Conservation (phyloP, 2,329 filamentous ascomycete species). For the Xylariaceae sp. region DNA sequence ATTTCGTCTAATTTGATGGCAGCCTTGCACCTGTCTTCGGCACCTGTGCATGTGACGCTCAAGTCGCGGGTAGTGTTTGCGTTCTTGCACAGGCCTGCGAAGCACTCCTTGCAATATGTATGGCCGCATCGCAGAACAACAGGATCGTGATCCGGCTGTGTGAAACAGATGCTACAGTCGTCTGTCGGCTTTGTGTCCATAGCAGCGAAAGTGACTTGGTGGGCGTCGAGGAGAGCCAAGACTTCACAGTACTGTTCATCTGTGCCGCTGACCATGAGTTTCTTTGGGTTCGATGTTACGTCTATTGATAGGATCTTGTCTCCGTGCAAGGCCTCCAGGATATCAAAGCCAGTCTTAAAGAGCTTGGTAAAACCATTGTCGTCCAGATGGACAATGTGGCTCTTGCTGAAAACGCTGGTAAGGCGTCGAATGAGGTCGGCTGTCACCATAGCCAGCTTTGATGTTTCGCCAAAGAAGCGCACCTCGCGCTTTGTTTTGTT, state of each 20-base stretch:
- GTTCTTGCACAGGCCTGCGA: constrained; percentile 6
- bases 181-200: constrained; percentile 4
- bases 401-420: not conserved
- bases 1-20: constrained; percentile 8
- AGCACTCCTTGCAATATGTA: constrained; percentile 11
- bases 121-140: constrained; percentile 10
- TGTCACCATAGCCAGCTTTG: constrained; percentile 4
- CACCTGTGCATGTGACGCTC: constrained; percentile 5
- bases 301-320: constrained; percentile 6
- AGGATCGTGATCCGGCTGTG: constrained; percentile 2
- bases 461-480: constrained; percentile 6
- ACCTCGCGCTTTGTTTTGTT: constrained; percentile 11
- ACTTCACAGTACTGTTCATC: constrained; percentile 8
- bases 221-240: constrained; percentile 5
- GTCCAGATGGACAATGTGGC: constrained; percentile 5
- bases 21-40: constrained; percentile 7
- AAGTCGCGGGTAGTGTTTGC: constrained; percentile 1
- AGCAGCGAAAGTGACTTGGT: constrained; percentile 1
- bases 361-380: constrained; percentile 4
- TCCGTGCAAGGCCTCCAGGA: constrained; percentile 1
- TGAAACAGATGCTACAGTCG: constrained; percentile 9
- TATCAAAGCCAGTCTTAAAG: not conserved
- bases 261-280: constrained; percentile 8
- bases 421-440: constrained; percentile 2
- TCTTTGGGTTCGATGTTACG: constrained; percentile 7